Conservation (phyloP, 257 asterid genomes). For the Linderniella brevidens region DNA sequence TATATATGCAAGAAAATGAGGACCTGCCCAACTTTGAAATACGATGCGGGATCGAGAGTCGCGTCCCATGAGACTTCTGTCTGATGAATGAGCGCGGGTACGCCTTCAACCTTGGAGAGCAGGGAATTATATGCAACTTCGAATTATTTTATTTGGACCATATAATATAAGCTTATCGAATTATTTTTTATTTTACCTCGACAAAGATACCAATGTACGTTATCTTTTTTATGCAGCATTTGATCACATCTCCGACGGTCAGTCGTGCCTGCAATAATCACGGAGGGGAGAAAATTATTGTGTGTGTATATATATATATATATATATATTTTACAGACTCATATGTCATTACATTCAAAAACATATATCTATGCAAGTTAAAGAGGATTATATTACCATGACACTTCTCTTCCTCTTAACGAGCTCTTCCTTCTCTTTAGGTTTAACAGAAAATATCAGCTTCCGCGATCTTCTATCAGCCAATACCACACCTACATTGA, state of each 20-base stretch:
- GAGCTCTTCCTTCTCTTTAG: slow-evolving; percentile 65
- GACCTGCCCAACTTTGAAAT: slow-evolving; percentile 90
- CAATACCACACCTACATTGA: slow-evolving; percentile 44
- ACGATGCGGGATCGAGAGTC: slow-evolving; percentile 69
- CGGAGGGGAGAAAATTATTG: not conserved
- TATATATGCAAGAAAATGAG: slow-evolving; percentile 2
- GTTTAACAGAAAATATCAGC: slow-evolving; percentile 59
- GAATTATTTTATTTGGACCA: slow-evolving; percentile 2
- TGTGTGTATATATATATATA: too few relatives aligned
- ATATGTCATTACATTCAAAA: not conserved
- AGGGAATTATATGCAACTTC: slow-evolving; percentile 5
- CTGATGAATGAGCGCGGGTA: slow-evolving; percentile 85
- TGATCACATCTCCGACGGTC: slow-evolving; percentile 73
- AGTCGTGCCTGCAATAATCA: slow-evolving; percentile 44
- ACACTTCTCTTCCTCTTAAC: slow-evolving; percentile 58
- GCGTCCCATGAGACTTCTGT: slow-evolving; percentile 96
- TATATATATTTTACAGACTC: slow-evolving; percentile 7
- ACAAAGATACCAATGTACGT: slow-evolving; percentile 88
- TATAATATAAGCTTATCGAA: slow-evolving; percentile 4
- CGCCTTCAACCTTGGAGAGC: slow-evolving; percentile 73
- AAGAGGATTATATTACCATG: slow-evolving; percentile 36
- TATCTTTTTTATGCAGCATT: slow-evolving; percentile 73
- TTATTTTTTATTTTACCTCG: slow-evolving; percentile 37
- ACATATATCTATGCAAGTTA: slow-evolving; percentile 6
- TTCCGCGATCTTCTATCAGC: slow-evolving; percentile 65